These are phyloP conservation scores for Pyrus bretschneideri DNA, from an alignment of 306 rosid genomes.

Conservation along the genomic window DNA sequence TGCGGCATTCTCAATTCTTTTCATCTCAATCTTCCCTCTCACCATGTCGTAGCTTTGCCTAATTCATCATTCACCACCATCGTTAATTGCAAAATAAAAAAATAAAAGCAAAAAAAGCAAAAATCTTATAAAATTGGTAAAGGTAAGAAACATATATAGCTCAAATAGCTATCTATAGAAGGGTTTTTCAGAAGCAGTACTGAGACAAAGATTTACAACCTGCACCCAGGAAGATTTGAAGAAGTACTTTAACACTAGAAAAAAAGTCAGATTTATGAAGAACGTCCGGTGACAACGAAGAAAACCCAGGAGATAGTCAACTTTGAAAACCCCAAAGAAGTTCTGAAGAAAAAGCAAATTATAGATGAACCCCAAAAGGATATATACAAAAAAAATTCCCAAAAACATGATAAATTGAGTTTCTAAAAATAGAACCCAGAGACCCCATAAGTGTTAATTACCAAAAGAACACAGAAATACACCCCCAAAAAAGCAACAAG, in stretches of 20 bases:
- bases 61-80: background rate
- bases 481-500: background rate
- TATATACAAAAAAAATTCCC: background rate
- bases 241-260: background rate
- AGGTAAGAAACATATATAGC: background rate
- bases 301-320: background rate
- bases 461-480: background rate
- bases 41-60: conserved; percentile 33
- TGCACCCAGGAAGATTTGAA: background rate
- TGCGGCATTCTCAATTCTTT: conserved; percentile 42
- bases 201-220: background rate
- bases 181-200: background rate
- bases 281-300: background rate
- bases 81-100: background rate
- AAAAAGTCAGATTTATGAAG: background rate
- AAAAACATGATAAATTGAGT: background rate
- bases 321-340: background rate
- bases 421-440: background rate
- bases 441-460: background rate
- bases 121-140: background rate
- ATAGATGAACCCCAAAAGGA: background rate
- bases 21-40: conserved; percentile 63
- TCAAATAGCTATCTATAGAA: background rate
- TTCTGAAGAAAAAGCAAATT: background rate
- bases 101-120: background rate